Evolutionary conservation across 2,329 filamentous ascomycete species (phyloP).

Genomic region (Fusarium austroafricanum): DNA sequence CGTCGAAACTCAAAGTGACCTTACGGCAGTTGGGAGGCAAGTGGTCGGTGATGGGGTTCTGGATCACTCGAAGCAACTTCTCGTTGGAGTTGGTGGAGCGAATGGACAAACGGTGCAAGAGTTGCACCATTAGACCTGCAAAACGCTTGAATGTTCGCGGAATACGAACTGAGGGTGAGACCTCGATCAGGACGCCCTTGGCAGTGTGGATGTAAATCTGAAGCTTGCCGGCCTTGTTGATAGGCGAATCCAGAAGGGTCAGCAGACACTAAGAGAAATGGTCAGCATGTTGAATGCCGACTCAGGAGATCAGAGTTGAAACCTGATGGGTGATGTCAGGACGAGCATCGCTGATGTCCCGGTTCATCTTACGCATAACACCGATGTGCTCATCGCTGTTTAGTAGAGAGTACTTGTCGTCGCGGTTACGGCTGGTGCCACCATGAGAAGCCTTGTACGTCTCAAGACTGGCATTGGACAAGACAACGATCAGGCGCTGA

Average conservation of each 20-base stretch:
- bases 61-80: conserved; percentile 96
- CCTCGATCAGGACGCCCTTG: conserved; percentile 96
- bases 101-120: conserved; percentile 94
- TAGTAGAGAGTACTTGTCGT: conserved; percentile 96
- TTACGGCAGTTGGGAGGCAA: conserved; percentile 97
- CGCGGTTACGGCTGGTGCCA: conserved; percentile 73
- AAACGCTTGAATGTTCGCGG: conserved; percentile 99
- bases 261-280: conserved; percentile 80
- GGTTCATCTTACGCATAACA: conserved; percentile 99
- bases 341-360: conserved; percentile 96
- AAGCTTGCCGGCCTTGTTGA: conserved; percentile 97
- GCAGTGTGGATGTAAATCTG: conserved; percentile 99
- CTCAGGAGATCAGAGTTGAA: conserved; percentile 48
- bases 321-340: conserved; percentile 99
- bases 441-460: conserved; percentile 93
- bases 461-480: conserved; percentile 97
- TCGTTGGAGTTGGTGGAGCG: conserved; percentile 97
- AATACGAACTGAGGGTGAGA: conserved; percentile 97
- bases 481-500: conserved; percentile 90
- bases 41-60: conserved; percentile 97
- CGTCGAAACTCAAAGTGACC: conserved; percentile 95
- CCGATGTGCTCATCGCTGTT: conserved; percentile 99
- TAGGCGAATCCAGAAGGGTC: conserved; percentile 94
- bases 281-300: conserved; percentile 62
- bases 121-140: conserved; percentile 97